These are phyloP conservation scores for Stagonosporopsis tanaceti DNA, from an alignment of 2,329 filamentous ascomycete genomes.

Conservation along the genomic window DNA sequence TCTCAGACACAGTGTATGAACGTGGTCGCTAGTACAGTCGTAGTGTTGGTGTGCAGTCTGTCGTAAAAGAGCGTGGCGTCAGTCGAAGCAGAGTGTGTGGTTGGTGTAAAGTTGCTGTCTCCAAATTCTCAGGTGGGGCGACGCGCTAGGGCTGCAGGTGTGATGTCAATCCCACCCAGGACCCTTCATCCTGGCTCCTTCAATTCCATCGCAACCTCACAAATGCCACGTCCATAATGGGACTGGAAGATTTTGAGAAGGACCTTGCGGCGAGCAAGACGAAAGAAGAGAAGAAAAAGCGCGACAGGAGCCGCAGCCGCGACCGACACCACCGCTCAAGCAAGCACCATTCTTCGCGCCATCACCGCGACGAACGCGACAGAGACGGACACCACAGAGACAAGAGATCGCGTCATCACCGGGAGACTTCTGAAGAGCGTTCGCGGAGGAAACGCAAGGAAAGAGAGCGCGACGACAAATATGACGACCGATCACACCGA, in stretches of 20 bases:
- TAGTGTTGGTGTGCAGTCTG: not conserved
- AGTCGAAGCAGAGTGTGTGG: conserved; percentile 4
- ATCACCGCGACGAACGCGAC: conserved; percentile 61
- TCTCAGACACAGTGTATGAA: not conserved
- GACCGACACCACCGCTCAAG: conserved; percentile 50
- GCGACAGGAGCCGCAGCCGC: conserved; percentile 54
- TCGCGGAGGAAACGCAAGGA: conserved; percentile 56
- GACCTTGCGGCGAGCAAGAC: conserved; percentile 72
- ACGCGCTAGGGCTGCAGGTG: conserved; percentile 26
- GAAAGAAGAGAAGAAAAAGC: conserved; percentile 59
- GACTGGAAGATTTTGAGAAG: conserved; percentile 79
- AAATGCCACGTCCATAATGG: conserved; percentile 55
- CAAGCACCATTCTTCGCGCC: conserved; percentile 49
- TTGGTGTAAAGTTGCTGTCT: conserved; percentile 14
- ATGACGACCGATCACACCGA: conserved; percentile 47
- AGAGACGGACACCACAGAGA: conserved; percentile 60
- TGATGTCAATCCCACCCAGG: conserved; percentile 33
- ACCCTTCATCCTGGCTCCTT: conserved; percentile 59
- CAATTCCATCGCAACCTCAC: conserved; percentile 39
- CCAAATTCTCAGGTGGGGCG: conserved; percentile 48
- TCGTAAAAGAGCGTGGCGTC: conserved; percentile 18
- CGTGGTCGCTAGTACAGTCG: not conserved
- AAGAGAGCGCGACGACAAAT: conserved; percentile 49
- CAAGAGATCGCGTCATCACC: conserved; percentile 69
- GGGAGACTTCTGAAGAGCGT: conserved; percentile 49